These are phyloP conservation scores for Russula compacta DNA, from an alignment of 768 basidiomycete genomes.

Conservation along the genomic window DNA sequence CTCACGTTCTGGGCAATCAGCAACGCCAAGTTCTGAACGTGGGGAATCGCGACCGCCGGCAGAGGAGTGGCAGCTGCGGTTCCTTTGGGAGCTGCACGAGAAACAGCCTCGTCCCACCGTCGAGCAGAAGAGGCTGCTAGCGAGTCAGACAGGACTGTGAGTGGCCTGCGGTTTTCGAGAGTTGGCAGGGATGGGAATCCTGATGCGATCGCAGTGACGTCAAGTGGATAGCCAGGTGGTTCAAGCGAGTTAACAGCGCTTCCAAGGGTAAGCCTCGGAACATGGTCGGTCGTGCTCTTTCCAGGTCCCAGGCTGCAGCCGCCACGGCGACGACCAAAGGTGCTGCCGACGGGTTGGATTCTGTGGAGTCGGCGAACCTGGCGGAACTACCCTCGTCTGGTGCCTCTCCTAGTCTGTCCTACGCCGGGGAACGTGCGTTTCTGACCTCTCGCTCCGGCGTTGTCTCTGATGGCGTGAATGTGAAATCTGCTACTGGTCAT, in stretches of 20 bases:
- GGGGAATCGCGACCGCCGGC: background rate
- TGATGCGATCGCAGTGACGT: constrained; percentile 1
- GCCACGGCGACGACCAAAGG: background rate
- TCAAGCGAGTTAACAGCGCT: constrained; percentile 4
- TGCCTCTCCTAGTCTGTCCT: background rate
- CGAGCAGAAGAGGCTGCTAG: constrained; percentile 10
- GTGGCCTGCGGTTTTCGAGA: background rate
- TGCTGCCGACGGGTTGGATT: background rate
- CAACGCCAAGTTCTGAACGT: background rate
- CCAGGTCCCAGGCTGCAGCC: background rate
- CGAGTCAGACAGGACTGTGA: constrained; percentile 17
- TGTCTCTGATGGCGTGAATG: background rate
- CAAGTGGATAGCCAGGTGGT: constrained; percentile 18
- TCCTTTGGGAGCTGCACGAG: constrained; percentile 9
- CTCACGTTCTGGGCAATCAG: background rate
- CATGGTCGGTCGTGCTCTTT: background rate
- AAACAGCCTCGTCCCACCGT: constrained; percentile 3
- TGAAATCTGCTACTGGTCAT: background rate
- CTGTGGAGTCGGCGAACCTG: background rate
- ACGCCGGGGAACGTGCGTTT: background rate
- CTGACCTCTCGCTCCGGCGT: background rate
- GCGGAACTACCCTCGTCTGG: background rate
- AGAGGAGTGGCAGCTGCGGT: constrained; percentile 16
- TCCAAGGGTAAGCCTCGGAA: background rate
- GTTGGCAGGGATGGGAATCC: background rate